Evolutionary conservation across 495 filamentous ascomycete genomes (phyloP), one percentile per base, ranked within the genome.

Genomic region (Trichodelitschia bisporula): DNA sequence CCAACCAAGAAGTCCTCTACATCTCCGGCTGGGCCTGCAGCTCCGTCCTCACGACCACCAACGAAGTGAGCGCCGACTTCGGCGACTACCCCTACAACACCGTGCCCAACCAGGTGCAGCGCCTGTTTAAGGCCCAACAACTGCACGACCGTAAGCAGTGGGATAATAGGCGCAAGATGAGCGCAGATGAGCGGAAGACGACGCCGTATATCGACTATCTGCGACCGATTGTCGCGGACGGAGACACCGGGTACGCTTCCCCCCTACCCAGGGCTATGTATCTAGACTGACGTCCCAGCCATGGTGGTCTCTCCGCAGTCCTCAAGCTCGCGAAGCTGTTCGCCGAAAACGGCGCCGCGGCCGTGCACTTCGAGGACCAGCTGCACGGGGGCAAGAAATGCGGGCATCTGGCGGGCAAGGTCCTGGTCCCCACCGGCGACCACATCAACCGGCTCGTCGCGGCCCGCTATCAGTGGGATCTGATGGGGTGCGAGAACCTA

Each of bases 41-140:
- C 0, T 80, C 78, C 3, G 61, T 91, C 9, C 57, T 97, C 15
- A 95, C 89, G 0, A 72, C 66, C 1, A 93, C 86, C 15, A 93
- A 97, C 53, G 86, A 97, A 48, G 86, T 97, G 3, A 90, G 78
- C 1, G 72, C 86, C 4, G 86, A 97, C 47, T 89, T 97, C 46
- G 86, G 86, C 36, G 86, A 97, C 47, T 97, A 97, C 50, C 86
- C 86, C 2, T 97, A 97, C 52, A 92, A 93, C 46, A 97, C 86
- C 0, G 86, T 97, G 3, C 86, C 86, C 11, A 97, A 95, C 51
- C 86, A 97, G 51, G 86, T 97, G 6, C 78, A 97, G 54, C 63
- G 86, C 35, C 50, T 97, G 34, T 78, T 84, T 56, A 95, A 95
- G 53, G 89, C 86, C 3, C 86, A 97, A 49, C 77, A 79, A 32